Conservation (phyloP, 1,284 basidiomycete genomes). For the Thelephora terrestris region DNA sequence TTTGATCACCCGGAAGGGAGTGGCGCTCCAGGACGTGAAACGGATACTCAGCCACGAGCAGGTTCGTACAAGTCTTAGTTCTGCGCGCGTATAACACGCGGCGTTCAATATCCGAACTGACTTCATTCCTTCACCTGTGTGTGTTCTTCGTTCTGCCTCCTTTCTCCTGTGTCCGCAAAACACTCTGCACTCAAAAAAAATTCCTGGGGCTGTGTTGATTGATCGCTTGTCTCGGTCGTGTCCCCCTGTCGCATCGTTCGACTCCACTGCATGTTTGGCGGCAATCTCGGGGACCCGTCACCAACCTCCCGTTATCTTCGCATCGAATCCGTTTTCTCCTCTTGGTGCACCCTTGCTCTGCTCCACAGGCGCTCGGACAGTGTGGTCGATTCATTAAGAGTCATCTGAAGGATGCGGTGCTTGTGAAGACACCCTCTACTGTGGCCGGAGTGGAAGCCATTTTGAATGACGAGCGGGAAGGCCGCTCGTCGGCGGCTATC, state of each 20-base stretch:
- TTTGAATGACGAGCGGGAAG: conserved; percentile 19
- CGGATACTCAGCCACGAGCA: conserved; percentile 68
- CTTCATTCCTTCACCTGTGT: neutral
- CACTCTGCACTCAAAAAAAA: too few relatives aligned
- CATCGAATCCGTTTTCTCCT: too few relatives aligned
- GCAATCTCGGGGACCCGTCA: too few relatives aligned
- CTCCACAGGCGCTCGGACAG: conserved; percentile 62
- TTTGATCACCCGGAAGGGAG: conserved; percentile 48
- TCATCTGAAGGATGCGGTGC: conserved; percentile 40
- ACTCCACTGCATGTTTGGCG: neutral
- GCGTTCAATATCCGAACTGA: neutral
- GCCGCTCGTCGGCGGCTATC: conserved; percentile 52
- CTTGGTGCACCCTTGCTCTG: neutral
- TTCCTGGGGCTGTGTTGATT: too few relatives aligned
- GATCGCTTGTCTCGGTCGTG: too few relatives aligned
- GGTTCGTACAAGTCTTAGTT: conserved; percentile 26
- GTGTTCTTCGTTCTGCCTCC: too few relatives aligned
- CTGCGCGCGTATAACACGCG: neutral
- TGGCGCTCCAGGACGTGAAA: conserved; percentile 38
- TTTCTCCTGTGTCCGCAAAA: too few relatives aligned
- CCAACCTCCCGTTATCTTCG: neutral
- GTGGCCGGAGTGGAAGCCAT: conserved; percentile 55
- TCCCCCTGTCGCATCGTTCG: neutral
- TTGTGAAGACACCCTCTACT: conserved; percentile 53
- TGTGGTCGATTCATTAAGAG: conserved; percentile 47